Conservation (phyloP, 2,329 filamentous ascomycete species). For the Trichoderma sp. region DNA sequence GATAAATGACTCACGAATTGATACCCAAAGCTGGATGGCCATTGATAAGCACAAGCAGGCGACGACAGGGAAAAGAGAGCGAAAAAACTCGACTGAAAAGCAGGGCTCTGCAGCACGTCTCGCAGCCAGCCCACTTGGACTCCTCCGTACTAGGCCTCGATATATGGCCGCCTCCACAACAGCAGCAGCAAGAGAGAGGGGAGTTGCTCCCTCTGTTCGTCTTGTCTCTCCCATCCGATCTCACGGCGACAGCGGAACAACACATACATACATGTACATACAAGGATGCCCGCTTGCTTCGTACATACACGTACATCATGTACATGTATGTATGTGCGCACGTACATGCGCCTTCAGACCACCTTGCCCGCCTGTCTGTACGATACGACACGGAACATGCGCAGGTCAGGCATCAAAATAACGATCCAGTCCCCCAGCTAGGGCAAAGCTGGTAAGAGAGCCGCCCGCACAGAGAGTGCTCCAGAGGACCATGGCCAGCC, state of each 20-base stretch:
- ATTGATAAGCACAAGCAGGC: conserved; percentile 6
- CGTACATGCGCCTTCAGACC: conserved; percentile 3
- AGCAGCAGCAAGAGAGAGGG: background rate
- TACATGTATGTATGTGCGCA: conserved; percentile 18
- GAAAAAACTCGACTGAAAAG: background rate
- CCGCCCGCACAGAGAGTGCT: background rate
- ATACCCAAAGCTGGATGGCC: conserved; percentile 20
- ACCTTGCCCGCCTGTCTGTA: background rate
- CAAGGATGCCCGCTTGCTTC: conserved; percentile 8
- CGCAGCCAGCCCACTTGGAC: conserved; percentile 12
- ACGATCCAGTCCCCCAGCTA: conserved; percentile 23
- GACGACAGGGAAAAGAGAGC: background rate
- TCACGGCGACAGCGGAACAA: conserved; percentile 24
- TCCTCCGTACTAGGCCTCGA: conserved; percentile 26
- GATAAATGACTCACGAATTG: conserved; percentile 23
- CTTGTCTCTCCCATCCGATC: conserved; percentile 16
- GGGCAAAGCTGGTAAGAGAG: conserved; percentile 26
- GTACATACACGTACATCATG: conserved; percentile 24
- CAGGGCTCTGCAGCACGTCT: conserved; percentile 14
- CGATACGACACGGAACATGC: background rate
- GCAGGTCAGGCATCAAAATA: conserved; percentile 25
- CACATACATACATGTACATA: conserved; percentile 27
- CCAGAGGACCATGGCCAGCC: background rate
- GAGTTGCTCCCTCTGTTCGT: background rate
- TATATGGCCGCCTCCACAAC: conserved; percentile 28